Conservation (phyloP, 2,329 filamentous ascomycete genomes). For the Periconia sp. region DNA sequence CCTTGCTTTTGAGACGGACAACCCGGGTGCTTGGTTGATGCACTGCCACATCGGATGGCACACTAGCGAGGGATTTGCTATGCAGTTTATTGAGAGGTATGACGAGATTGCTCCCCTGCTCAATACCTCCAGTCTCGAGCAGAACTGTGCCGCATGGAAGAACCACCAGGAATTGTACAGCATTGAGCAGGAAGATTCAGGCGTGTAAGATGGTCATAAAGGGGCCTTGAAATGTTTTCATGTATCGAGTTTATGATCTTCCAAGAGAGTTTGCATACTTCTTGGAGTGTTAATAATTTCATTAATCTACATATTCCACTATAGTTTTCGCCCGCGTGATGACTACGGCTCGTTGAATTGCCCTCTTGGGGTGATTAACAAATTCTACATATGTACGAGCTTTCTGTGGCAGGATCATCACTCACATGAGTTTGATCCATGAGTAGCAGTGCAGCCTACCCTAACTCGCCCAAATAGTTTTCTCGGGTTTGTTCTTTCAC, state of each 20-base stretch:
- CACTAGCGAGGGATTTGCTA: conserved; percentile 34
- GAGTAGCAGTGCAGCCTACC: too few relatives aligned
- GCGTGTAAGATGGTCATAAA: conserved; percentile 14
- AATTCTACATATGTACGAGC: too few relatives aligned
- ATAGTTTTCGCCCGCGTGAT: too few relatives aligned
- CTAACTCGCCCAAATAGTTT: too few relatives aligned
- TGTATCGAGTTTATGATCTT: background rate
- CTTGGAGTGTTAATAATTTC: too few relatives aligned
- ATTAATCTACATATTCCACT: too few relatives aligned
- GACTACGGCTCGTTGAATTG: too few relatives aligned
- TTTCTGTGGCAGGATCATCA: too few relatives aligned
- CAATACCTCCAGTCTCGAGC: conserved; percentile 7
- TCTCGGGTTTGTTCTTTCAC: too few relatives aligned
- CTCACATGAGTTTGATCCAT: too few relatives aligned
- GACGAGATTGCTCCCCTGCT: conserved; percentile 27
- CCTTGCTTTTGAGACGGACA: conserved; percentile 39
- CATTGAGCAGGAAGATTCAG: conserved; percentile 31
- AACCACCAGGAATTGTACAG: conserved; percentile 5
- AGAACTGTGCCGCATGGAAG: conserved; percentile 17
- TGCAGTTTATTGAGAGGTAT: conserved; percentile 36
- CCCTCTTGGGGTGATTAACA: too few relatives aligned
- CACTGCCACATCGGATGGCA: conserved; percentile 45
- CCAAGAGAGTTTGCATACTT: too few relatives aligned
- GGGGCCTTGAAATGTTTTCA: background rate
- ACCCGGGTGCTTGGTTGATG: conserved; percentile 41